These are phyloP conservation scores for Dictyostelium purpureum DNA, from an alignment of 78 protist genomes.

Conservation along the genomic window DNA sequence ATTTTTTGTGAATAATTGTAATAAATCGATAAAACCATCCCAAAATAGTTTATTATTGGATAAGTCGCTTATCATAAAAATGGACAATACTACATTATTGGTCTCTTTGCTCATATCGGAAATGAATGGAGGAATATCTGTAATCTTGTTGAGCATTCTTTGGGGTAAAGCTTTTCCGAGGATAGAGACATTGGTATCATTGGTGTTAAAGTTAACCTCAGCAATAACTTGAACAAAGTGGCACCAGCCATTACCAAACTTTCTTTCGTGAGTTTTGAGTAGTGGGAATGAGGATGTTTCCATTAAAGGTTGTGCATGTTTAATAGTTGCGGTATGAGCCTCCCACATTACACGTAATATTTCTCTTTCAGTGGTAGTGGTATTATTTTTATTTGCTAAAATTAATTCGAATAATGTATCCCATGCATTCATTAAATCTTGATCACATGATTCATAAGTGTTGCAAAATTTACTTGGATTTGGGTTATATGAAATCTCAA, in stretches of 20 bases:
- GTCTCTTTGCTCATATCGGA: not conserved
- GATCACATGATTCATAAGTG: not conserved
- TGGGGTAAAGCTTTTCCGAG: not conserved
- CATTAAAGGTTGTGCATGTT: not conserved
- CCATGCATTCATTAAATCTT: not conserved
- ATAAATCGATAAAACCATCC: not conserved
- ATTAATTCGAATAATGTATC: not conserved
- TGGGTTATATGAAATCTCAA: not conserved
- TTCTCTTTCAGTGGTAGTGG: not conserved
- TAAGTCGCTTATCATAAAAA: conserved; percentile 4
- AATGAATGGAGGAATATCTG: conserved; percentile 62
- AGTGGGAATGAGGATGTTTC: not conserved
- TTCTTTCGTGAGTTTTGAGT: not conserved
- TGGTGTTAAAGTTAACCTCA: conserved; percentile 21
- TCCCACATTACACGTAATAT: conserved; percentile 26
- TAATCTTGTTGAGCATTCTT: not conserved
- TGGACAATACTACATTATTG: conserved; percentile 10
- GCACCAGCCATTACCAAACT: conserved; percentile 56
- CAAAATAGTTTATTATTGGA: conserved; percentile 12
- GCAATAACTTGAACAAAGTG: conserved; percentile 39
- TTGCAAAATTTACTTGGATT: not conserved
- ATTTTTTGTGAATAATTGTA: not conserved
- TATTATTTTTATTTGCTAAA: not conserved
- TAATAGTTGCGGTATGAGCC: conserved; percentile 31
- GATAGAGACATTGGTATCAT: conserved; percentile 5